phyloP scores from a whole-genome alignment of 169 alveolate genomes.

The Cryptosporidium tyzzeri region DNA sequence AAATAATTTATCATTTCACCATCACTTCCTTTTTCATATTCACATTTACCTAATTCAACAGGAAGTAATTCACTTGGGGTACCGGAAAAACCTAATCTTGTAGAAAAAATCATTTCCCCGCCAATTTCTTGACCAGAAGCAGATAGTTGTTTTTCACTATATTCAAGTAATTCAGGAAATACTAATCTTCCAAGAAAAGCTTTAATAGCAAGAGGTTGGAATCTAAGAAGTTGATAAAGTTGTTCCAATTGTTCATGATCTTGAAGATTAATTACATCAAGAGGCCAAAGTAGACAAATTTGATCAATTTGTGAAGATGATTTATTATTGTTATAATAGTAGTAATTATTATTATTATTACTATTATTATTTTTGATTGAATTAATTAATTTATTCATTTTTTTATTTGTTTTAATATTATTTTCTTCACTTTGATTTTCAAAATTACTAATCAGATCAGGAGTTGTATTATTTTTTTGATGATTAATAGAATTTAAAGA shows the following conservation, averaged over 20 bases:
- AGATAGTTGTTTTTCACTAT: slow-evolving; percentile 87
- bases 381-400: not conserved
- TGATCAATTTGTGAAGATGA: slow-evolving; percentile 15
- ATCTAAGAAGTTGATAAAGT: slow-evolving; percentile 79
- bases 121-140: slow-evolving; percentile 92
- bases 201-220: slow-evolving; percentile 85
- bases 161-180: slow-evolving; percentile 87
- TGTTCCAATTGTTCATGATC: slow-evolving; percentile 85
- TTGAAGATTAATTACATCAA: slow-evolving; percentile 85
- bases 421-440: slow-evolving; percentile 67
- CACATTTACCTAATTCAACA: slow-evolving; percentile 87
- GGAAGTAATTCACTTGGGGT: slow-evolving; percentile 94
- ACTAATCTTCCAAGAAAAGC: slow-evolving; percentile 83
- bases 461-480: too few relatives aligned
- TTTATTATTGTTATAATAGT: too few relatives aligned
- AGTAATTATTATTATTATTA: too few relatives aligned
- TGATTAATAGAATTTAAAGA: slow-evolving; percentile 9
- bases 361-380: too few relatives aligned
- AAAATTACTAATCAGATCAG: not conserved
- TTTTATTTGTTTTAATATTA: not conserved
- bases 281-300: slow-evolving; percentile 77
- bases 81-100: slow-evolving; percentile 93
- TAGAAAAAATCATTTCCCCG: slow-evolving; percentile 86
- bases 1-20: slow-evolving; percentile 86
- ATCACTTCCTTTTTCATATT: slow-evolving; percentile 88